Evolutionary conservation across 495 filamentous ascomycete genomes (phyloP).

Genomic region (Melanomma pulvis-pyrius): DNA sequence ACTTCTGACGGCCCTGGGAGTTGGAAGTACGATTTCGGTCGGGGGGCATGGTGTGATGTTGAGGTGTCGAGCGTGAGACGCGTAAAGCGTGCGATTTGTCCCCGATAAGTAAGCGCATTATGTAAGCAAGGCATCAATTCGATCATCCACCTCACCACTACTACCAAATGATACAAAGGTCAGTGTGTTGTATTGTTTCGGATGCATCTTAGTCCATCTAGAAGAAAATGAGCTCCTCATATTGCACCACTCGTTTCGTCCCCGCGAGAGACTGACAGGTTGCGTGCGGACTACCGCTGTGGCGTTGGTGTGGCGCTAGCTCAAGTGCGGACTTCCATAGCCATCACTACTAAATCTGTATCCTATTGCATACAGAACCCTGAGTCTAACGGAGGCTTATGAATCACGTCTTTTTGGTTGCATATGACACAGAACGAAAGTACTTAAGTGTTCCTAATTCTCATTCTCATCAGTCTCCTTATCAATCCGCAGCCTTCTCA

Average conservation of each 20-base stretch:
- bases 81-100: background rate
- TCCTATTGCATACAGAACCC: slow-evolving; percentile 4
- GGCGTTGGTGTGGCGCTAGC: background rate
- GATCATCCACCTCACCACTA: too few relatives aligned
- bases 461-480: background rate
- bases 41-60: slow-evolving; percentile 11
- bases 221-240: background rate
- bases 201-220: background rate
- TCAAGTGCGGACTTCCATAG: background rate
- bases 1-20: slow-evolving; percentile 54
- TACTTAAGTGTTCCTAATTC: background rate
- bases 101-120: background rate
- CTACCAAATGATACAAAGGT: too few relatives aligned
- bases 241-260: background rate
- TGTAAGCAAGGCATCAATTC: too few relatives aligned
- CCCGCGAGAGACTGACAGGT: background rate
- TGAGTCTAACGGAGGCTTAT: too few relatives aligned
- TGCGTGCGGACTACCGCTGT: background rate
- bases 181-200: background rate
- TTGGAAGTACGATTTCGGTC: slow-evolving; percentile 38
- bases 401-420: too few relatives aligned
- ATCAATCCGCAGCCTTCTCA: background rate
- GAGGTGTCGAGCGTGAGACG: background rate
- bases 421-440: too few relatives aligned
- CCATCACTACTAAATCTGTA: background rate